A percentile compares a stretch with the other conserved stretches of the same genome.
These are phyloP conservation scores for Fusarium nygamai DNA, from an alignment of 2,329 filamentous ascomycete species.

Conservation along the genomic window DNA sequence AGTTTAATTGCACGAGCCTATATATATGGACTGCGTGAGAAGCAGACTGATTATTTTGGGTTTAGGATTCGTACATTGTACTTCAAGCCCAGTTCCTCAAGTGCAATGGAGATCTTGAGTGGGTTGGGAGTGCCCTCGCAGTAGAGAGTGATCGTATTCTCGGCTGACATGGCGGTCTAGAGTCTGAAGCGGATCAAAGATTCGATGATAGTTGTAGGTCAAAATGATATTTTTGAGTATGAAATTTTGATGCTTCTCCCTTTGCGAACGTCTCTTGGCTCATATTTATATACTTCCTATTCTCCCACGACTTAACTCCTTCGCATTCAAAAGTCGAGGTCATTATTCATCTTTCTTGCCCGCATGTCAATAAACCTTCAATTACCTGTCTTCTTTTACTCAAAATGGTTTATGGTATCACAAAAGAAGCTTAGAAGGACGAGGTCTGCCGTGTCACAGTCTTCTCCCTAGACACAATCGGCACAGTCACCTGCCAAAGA, in stretches of 20 bases:
- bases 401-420: background rate
- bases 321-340: background rate
- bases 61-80: constrained; percentile 67
- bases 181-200: background rate
- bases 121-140: constrained; percentile 87
- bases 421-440: background rate
- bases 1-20: constrained; percentile 71
- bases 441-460: background rate
- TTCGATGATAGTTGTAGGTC: background rate
- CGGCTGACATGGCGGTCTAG: background rate
- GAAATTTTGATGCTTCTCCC: background rate
- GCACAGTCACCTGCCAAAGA: background rate
- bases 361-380: background rate
- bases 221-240: background rate
- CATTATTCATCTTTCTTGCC: background rate
- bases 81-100: constrained; percentile 83
- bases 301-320: background rate
- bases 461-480: too few relatives aligned
- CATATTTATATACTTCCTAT: constrained; percentile 1
- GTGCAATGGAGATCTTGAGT: constrained; percentile 84
- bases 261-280: background rate
- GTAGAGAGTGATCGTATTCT: constrained; percentile 75
- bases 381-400: background rate
- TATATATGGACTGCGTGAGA: constrained; percentile 24
- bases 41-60: background rate